Evolutionary conservation across 139 green algal genomes (phyloP), one percentile per base, ranked within the genome.

Genomic region (Haematococcus sp.): DNA sequence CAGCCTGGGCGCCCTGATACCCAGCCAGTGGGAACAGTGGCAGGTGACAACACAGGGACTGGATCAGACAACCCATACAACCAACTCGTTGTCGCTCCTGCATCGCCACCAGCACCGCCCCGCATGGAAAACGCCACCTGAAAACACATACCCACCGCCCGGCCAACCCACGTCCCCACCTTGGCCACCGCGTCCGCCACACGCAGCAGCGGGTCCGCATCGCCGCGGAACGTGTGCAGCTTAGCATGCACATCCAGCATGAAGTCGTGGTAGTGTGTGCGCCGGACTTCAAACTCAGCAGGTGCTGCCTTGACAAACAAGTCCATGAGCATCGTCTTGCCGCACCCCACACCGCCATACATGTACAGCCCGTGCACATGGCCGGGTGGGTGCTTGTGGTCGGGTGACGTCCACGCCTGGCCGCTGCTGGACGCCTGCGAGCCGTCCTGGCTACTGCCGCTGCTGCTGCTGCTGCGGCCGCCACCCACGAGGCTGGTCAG

Each of bases 281-380:
- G 87, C 60, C 76, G 61, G 22, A 76, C 70, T 56, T 76, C 3
- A 19, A 70, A 31, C 51, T 93, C 71, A 1, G 66, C 51, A 0
- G 90, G 89, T 13, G 88, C 81, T 0, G 74, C 67, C 0, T 74
- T 19, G 0, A 88, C 91, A 49, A 99, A 93, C 55, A 99, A 27
- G 75, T 99, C 96, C 96, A 99, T 98, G 4, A 98, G 82, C 88
- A 99, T 97, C 0, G 95, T 98, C 87, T 99, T 99, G 52, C 95
- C 95, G 22, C 83, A 86, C 0, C 94, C 94, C 58, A 98, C 93
- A 11, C 93, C 93, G 7, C 94, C 94, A 75, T 92, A 94, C 86
- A 98, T 93, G 87, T 98, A 98, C 63, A 98, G 80, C 1, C 94
- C 93, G 23, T 68, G 44, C 54, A 75, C 52, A 13, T 78, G 25